Conservation (phyloP, 768 basidiomycete genomes). For the Clitopilus passeckerianus region DNA sequence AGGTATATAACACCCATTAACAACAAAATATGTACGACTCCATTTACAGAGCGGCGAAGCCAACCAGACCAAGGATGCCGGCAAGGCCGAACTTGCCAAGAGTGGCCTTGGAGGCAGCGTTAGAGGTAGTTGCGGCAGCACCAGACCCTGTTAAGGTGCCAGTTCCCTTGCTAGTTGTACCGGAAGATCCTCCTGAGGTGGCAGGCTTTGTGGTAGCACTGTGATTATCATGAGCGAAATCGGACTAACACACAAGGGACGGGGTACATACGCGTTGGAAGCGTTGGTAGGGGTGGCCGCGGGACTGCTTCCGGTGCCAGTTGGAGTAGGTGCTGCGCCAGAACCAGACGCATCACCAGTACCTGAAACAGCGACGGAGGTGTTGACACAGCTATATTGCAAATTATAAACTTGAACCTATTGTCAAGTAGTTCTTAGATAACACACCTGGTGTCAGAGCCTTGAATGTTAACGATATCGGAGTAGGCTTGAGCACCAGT, state of each 20-base stretch:
- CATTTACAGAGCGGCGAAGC: constrained; percentile 40
- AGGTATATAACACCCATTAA: neutral
- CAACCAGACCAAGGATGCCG: constrained; percentile 45
- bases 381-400: constrained; percentile 14
- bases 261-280: constrained; percentile 10
- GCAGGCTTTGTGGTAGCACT: constrained; percentile 9
- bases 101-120: constrained; percentile 23
- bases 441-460: constrained; percentile 29
- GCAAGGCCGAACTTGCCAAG: constrained; percentile 37
- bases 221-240: neutral
- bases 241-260: neutral
- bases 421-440: neutral
- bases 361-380: constrained; percentile 6
- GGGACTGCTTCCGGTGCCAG: neutral
- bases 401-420: neutral
- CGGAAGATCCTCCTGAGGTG: constrained; percentile 14
- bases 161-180: constrained; percentile 9
- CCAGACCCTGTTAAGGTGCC: constrained; percentile 8
- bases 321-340: neutral
- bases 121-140: constrained; percentile 10
- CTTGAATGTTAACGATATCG: constrained; percentile 40
- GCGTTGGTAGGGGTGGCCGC: constrained; percentile 7
- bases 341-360: neutral
- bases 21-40: neutral
- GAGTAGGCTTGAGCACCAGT: constrained; percentile 51